phyloP scores from a whole-genome alignment of 1,139 yeast species.

The Nakaseomyces nivariensis region DNA sequence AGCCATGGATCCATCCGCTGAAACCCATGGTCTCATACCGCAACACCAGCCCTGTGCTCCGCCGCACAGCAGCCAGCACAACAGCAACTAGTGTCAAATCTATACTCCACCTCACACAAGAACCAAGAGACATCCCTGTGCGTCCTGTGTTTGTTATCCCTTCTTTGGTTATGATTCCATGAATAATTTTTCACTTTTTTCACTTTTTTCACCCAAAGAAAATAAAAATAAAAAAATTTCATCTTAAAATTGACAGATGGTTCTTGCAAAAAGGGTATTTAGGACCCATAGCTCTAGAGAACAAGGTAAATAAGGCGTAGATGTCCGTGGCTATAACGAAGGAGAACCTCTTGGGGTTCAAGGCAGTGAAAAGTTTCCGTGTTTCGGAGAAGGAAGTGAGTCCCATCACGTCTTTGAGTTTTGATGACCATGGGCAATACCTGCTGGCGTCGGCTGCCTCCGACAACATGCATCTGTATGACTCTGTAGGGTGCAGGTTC shows the following conservation, averaged over 20 bases:
- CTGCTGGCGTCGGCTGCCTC: slow-evolving; percentile 72
- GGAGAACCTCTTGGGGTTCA: slow-evolving; percentile 39
- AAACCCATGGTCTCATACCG: slow-evolving; percentile 35
- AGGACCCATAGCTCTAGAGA: too few relatives aligned
- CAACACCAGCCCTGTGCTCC: slow-evolving; percentile 48
- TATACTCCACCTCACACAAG: slow-evolving; percentile 30
- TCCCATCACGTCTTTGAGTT: slow-evolving; percentile 70
- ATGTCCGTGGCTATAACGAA: slow-evolving; percentile 30
- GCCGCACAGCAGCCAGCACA: slow-evolving; percentile 54
- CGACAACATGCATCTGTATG: slow-evolving; percentile 77
- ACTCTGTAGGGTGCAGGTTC: slow-evolving; percentile 56
- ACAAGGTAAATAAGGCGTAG: too few relatives aligned
- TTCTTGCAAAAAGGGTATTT: too few relatives aligned
- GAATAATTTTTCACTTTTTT: not conserved
- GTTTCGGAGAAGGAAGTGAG: slow-evolving; percentile 46
- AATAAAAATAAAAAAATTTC: not conserved
- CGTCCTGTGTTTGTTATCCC: not conserved
- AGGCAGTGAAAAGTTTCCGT: slow-evolving; percentile 43
- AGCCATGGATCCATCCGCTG: slow-evolving; percentile 44
- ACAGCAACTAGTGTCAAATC: slow-evolving; percentile 54
- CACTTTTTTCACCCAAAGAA: not conserved
- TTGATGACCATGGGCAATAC: slow-evolving; percentile 76
- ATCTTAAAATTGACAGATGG: not conserved
- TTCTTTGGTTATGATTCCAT: not conserved
- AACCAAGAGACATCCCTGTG: not conserved